These are phyloP conservation scores for Cyclocybe cylindracea DNA, from an alignment of 768 basidiomycete species.

Conservation along the genomic window DNA sequence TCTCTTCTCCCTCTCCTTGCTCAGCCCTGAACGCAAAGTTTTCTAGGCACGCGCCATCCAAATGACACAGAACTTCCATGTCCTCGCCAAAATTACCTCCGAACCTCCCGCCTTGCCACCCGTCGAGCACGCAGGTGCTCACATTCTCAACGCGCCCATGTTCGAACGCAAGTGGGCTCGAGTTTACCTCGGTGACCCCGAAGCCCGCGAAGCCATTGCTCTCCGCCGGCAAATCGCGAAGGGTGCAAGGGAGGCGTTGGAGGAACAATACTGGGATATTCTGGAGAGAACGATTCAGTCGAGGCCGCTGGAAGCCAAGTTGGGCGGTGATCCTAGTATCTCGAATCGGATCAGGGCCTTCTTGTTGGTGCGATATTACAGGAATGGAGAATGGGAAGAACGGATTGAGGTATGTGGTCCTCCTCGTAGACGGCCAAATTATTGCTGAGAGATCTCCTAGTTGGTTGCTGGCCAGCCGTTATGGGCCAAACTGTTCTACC, in stretches of 20 bases:
- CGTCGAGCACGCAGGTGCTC: constrained; percentile 76
- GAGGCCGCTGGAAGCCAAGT: constrained; percentile 77
- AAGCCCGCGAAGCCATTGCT: constrained; percentile 63
- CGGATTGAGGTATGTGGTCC: constrained; percentile 73
- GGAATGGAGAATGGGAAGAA: constrained; percentile 83
- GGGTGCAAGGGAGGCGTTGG: constrained; percentile 80
- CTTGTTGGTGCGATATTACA: constrained; percentile 76
- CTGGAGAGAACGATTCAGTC: constrained; percentile 82
- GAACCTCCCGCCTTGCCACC: constrained; percentile 79
- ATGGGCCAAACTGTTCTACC: constrained; percentile 94
- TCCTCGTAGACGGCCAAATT: background rate
- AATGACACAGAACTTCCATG: constrained; percentile 69
- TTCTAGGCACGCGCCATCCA: constrained; percentile 52
- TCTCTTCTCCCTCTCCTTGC: background rate
- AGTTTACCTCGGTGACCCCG: constrained; percentile 68
- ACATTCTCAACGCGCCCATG: constrained; percentile 77
- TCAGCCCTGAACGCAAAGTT: constrained; percentile 1
- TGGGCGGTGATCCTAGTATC: constrained; percentile 91
- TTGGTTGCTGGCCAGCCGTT: constrained; percentile 84
- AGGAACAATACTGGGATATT: constrained; percentile 87
- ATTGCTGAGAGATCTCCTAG: constrained; percentile 35
- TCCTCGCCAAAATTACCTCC: constrained; percentile 72
- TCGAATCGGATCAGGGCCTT: constrained; percentile 91
- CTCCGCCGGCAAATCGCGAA: constrained; percentile 74
- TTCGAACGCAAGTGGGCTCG: constrained; percentile 84